phyloP scores from a whole-genome alignment of 345 rosid species.

The Citrus medica region DNA sequence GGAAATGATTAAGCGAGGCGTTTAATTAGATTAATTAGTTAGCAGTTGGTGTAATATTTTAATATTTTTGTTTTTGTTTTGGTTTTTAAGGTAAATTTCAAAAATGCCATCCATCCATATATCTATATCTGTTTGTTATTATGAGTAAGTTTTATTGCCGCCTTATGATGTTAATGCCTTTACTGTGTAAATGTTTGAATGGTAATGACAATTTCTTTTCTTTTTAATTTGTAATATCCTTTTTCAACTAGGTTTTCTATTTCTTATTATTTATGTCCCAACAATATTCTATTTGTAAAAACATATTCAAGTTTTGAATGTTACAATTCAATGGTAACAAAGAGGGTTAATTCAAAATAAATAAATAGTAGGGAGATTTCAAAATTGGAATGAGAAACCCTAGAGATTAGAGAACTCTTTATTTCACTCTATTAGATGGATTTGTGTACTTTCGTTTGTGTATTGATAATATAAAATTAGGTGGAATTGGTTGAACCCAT shows the following conservation, averaged over 20 bases:
- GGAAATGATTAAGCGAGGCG: conserved; percentile 21
- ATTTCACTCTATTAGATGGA: not conserved
- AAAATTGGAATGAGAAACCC: too few species aligned
- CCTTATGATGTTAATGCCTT: not conserved
- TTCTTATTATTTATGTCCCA: too few species aligned
- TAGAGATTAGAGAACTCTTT: too few species aligned
- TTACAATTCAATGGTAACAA: too few species aligned
- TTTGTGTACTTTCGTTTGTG: not conserved
- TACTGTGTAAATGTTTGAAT: not conserved
- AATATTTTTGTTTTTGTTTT: not conserved
- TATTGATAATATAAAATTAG: not conserved
- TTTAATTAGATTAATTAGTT: not conserved
- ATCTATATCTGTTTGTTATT: too few species aligned
- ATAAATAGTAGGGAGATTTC: too few species aligned
- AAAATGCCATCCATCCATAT: not conserved
- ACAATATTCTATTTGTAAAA: not conserved
- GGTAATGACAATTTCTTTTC: not conserved
- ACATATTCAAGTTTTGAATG: not conserved
- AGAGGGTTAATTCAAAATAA: too few species aligned
- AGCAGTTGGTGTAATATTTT: not conserved
- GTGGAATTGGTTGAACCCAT: too few species aligned
- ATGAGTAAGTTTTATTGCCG: too few species aligned
- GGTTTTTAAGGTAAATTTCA: not conserved
- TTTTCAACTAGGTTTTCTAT: too few species aligned
- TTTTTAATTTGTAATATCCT: too few species aligned